Evolutionary conservation across 108 stramenopile species (phyloP).

Genomic region (Cyclotella cryptica): DNA sequence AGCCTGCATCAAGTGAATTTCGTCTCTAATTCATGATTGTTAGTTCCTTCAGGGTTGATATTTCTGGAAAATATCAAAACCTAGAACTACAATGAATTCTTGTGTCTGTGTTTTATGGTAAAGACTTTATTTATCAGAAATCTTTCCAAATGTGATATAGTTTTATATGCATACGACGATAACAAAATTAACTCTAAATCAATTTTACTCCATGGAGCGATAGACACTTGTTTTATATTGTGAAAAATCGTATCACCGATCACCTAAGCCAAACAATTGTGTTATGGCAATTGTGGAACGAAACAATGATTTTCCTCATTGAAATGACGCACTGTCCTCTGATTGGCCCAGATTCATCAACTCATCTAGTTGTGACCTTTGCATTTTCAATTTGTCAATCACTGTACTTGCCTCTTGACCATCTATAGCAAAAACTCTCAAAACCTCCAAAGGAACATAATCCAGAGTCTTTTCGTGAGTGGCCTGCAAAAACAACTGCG

Average conservation of each 20-base stretch:
- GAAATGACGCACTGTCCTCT: conserved; percentile 41
- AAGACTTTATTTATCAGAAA: neutral
- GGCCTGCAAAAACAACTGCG: conserved; percentile 66
- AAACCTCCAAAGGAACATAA: conserved; percentile 61
- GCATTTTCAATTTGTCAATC: conserved; percentile 59
- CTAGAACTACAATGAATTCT: neutral
- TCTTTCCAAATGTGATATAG: too few species aligned
- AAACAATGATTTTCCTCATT: conserved; percentile 1
- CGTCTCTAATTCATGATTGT: neutral
- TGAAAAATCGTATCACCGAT: too few species aligned
- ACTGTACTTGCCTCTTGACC: conserved; percentile 59
- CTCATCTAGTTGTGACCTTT: conserved; percentile 63
- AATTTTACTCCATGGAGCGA: too few species aligned
- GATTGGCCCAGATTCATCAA: conserved; percentile 28
- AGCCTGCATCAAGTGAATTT: neutral
- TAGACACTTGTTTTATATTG: too few species aligned
- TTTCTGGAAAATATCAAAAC: neutral
- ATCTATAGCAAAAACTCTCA: conserved; percentile 72
- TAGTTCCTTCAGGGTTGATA: neutral
- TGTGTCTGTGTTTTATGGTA: neutral
- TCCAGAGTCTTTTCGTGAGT: conserved; percentile 88
- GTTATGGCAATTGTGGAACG: neutral
- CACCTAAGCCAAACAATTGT: too few species aligned
- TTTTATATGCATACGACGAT: too few species aligned
- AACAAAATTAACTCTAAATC: too few species aligned